phyloP scores from a whole-genome alignment of 1,284 basidiomycete genomes.

The Somion occarium region DNA sequence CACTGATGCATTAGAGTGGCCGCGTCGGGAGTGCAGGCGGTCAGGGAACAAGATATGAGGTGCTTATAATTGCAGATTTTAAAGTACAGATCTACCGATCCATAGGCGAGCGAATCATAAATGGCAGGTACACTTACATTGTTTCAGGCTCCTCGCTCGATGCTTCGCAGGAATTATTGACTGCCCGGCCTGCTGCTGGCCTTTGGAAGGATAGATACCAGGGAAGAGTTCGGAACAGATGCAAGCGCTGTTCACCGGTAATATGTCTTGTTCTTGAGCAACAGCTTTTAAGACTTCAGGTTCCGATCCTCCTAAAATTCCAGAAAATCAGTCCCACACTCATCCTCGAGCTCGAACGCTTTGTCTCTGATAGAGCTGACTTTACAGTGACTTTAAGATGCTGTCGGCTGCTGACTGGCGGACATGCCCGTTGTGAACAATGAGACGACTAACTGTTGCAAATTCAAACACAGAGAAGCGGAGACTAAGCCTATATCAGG shows the following conservation, averaged over 20 bases:
- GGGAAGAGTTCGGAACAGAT: background rate
- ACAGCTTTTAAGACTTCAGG: background rate
- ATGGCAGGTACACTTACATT: slow-evolving; percentile 2
- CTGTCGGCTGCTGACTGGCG: background rate
- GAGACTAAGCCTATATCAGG: too few relatives aligned
- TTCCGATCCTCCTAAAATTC: background rate
- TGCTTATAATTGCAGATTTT: slow-evolving; percentile 6
- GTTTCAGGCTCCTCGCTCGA: background rate
- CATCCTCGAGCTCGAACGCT: background rate
- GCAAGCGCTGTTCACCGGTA: background rate
- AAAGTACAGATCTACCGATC: slow-evolving; percentile 8
- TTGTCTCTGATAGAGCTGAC: background rate
- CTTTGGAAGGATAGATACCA: background rate
- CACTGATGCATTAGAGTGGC: slow-evolving; percentile 5
- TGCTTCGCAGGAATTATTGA: background rate
- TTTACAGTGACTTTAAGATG: background rate
- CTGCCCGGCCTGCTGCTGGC: background rate
- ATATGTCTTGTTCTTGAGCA: background rate
- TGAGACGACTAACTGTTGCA: too few relatives aligned
- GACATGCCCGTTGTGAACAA: too few relatives aligned
- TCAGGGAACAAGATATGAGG: slow-evolving; percentile 3
- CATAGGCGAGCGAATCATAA: slow-evolving; percentile 3
- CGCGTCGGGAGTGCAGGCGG: slow-evolving; percentile 2
- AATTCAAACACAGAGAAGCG: too few relatives aligned
- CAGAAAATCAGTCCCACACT: background rate